These are phyloP conservation scores for Pseudogymnoascus verrucosus DNA, from an alignment of 2,329 filamentous ascomycete species.

Conservation along the genomic window DNA sequence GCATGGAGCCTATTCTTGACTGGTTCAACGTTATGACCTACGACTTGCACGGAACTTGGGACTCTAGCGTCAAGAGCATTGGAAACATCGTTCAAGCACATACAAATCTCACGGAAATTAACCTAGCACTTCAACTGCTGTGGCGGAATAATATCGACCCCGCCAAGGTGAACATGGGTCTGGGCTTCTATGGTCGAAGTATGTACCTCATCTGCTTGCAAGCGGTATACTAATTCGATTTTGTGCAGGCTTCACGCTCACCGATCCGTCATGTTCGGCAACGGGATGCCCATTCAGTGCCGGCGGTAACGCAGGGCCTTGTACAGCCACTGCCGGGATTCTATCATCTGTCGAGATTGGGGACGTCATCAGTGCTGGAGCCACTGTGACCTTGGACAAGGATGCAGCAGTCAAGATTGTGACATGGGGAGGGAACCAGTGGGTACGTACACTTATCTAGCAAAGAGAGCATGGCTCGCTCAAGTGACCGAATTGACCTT, in stretches of 20 bases:
- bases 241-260: constrained; percentile 12
- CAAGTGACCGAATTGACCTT: constrained; percentile 5
- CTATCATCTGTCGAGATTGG: constrained; percentile 32
- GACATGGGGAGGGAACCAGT: constrained; percentile 28
- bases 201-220: constrained; percentile 11
- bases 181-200: constrained; percentile 36
- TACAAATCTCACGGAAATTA: constrained; percentile 40
- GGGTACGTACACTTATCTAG: constrained; percentile 21
- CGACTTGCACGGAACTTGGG: constrained; percentile 38
- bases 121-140: constrained; percentile 33
- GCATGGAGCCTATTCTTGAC: constrained; percentile 23
- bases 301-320: constrained; percentile 21
- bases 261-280: constrained; percentile 14
- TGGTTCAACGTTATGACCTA: constrained; percentile 41
- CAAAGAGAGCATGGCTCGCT: not conserved
- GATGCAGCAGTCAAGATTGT: constrained; percentile 29
- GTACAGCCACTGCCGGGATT: constrained; percentile 24
- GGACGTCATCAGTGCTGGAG: constrained; percentile 18
- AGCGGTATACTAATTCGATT: not conserved
- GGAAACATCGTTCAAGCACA: constrained; percentile 31
- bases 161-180: constrained; percentile 35
- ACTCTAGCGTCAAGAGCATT: constrained; percentile 26
- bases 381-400: constrained; percentile 18
- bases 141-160: constrained; percentile 37
- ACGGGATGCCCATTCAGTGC: constrained; percentile 20